These are phyloP conservation scores for Suillus weaverae DNA, from an alignment of 768 basidiomycete genomes.

Conservation along the genomic window DNA sequence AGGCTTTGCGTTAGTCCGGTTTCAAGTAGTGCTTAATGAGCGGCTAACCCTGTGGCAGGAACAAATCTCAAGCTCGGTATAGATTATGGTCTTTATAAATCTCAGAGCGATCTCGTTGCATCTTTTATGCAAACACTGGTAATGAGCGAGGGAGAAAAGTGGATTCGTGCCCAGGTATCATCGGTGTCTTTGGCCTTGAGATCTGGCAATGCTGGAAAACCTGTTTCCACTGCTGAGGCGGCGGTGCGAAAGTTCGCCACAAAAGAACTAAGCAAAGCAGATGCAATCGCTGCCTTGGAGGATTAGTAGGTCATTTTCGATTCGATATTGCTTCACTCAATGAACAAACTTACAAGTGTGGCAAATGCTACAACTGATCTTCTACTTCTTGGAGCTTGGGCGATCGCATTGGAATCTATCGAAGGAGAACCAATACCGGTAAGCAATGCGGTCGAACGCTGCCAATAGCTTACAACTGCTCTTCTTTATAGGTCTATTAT, in stretches of 20 bases:
- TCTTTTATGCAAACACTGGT: constrained; percentile 93
- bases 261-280: constrained; percentile 77
- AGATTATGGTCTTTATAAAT: constrained; percentile 78
- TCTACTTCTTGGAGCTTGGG: constrained; percentile 82
- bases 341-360: constrained; percentile 47
- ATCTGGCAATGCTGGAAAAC: constrained; percentile 64
- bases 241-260: constrained; percentile 88
- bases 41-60: constrained; percentile 65
- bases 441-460: constrained; percentile 21
- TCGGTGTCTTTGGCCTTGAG: constrained; percentile 71
- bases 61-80: constrained; percentile 91
- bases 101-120: constrained; percentile 82
- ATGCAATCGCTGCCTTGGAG: constrained; percentile 77
- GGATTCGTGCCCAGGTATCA: constrained; percentile 73
- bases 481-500: constrained; percentile 59
- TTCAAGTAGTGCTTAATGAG: constrained; percentile 44
- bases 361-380: constrained; percentile 90
- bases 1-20: constrained; percentile 78
- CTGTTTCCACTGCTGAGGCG: constrained; percentile 71
- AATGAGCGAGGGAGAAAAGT: constrained; percentile 94
- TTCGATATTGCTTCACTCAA: constrained; percentile 2
- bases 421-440: constrained; percentile 74
- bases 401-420: constrained; percentile 55
- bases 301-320: constrained; percentile 69
- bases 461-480: constrained; percentile 3